Conservation (phyloP, 305 asterid species). For the Fraxinus paxiana region DNA sequence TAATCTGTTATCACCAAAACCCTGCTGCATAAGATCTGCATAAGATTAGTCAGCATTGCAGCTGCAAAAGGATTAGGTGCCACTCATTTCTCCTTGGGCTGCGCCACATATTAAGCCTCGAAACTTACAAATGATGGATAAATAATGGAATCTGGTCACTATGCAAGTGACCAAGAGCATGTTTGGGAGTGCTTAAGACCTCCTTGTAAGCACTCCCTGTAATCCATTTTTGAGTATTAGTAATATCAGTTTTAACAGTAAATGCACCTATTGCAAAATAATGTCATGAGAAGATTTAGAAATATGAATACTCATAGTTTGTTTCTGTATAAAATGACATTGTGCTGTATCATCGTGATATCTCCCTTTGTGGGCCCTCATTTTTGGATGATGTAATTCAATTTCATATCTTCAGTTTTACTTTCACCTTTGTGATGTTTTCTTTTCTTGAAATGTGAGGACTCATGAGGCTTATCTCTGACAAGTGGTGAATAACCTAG, state of each 20-base stretch:
- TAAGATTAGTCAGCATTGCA: not conserved
- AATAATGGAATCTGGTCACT: not conserved
- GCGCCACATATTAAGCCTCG: not conserved
- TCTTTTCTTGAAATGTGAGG: not conserved
- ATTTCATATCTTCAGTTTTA: not conserved
- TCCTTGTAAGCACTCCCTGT: not conserved
- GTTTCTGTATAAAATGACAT: not conserved
- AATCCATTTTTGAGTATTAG: not conserved
- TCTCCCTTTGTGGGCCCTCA: not conserved
- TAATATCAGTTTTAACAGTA: not conserved
- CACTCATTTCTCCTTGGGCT: not conserved
- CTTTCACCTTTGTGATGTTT: not conserved
- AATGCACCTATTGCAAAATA: not conserved
- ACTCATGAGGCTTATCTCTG: not conserved
- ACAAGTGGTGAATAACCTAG: not conserved
- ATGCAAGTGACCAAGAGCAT: not conserved
- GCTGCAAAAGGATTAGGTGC: not conserved
- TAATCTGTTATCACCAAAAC: not conserved
- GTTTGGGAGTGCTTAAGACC: not conserved
- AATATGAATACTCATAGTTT: not conserved
- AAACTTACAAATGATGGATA: not conserved
- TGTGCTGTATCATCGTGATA: not conserved
- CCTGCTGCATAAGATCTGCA: not conserved
- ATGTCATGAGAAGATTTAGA: not conserved
- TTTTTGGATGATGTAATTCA: not conserved